phyloP scores from a whole-genome alignment of 345 rosid genomes.

The Ricinus communis region DNA sequence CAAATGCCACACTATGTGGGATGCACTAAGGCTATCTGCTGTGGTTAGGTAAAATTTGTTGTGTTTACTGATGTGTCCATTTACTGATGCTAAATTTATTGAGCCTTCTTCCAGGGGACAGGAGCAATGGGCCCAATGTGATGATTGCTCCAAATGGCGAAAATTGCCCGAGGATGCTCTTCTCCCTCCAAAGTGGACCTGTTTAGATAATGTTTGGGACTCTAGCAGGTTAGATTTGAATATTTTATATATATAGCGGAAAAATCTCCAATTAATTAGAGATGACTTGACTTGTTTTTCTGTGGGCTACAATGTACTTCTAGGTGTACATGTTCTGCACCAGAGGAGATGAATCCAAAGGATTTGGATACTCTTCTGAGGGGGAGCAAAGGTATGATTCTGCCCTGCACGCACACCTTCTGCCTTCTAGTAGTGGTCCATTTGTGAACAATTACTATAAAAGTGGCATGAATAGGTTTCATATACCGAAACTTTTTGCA shows the following conservation, averaged over 20 bases:
- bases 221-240: slow-evolving; percentile 63
- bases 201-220: slow-evolving; percentile 77
- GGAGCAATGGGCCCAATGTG: slow-evolving; percentile 88
- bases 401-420: not conserved
- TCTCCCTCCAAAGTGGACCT: slow-evolving; percentile 77
- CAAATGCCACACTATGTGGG: not conserved
- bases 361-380: slow-evolving; percentile 61
- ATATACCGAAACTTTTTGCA: not conserved
- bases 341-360: slow-evolving; percentile 57
- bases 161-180: slow-evolving; percentile 65
- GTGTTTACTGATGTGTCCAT: not conserved
- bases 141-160: slow-evolving; percentile 85
- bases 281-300: slow-evolving; percentile 2
- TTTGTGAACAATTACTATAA: not conserved
- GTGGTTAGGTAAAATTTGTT: not conserved
- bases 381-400: slow-evolving; percentile 54
- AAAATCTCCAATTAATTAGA: not conserved
- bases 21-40: not conserved
- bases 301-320: slow-evolving; percentile 21
- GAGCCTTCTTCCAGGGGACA: slow-evolving; percentile 43
- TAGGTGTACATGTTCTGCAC: slow-evolving; percentile 69
- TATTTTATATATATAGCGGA: not conserved
- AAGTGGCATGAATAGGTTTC: not conserved
- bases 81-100: slow-evolving; percentile 13
- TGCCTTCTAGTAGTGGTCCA: not conserved